Conservation (phyloP, 2,329 filamentous ascomycete species). For the Aspergillus spinulosporus region DNA sequence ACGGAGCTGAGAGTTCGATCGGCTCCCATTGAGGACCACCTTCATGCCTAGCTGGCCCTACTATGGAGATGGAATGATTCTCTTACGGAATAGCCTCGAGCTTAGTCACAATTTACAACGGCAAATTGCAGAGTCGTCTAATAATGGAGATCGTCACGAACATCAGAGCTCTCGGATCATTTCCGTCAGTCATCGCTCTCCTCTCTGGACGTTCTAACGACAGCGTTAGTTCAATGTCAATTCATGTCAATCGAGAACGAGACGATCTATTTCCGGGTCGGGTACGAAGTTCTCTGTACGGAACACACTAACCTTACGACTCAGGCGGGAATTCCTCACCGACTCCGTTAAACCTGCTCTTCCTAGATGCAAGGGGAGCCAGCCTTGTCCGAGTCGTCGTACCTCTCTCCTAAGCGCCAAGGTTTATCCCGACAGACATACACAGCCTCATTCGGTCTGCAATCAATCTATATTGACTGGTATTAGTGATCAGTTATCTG, state of each 20-base stretch:
- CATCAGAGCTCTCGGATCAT: neutral
- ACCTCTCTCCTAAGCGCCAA: constrained; percentile 1
- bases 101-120: neutral
- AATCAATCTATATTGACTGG: neutral
- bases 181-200: neutral
- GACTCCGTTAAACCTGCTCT: constrained; percentile 1
- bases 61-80: neutral
- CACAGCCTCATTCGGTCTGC: constrained; percentile 8
- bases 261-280: constrained; percentile 4
- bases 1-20: constrained; percentile 9
- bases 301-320: neutral
- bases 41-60: neutral
- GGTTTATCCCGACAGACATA: neutral
- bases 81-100: neutral
- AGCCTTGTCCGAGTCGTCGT: neutral
- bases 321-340: constrained; percentile 8
- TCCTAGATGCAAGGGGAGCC: constrained; percentile 3
- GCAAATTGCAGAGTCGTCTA: constrained; percentile 3
- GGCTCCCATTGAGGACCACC: neutral
- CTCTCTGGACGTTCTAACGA: neutral
- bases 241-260: neutral
- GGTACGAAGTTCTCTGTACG: neutral
- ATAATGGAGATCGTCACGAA: neutral
- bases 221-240: neutral
- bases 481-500: neutral